Evolutionary conservation across 1,284 basidiomycete species (phyloP).

Genomic region (Sutorius eximius): DNA sequence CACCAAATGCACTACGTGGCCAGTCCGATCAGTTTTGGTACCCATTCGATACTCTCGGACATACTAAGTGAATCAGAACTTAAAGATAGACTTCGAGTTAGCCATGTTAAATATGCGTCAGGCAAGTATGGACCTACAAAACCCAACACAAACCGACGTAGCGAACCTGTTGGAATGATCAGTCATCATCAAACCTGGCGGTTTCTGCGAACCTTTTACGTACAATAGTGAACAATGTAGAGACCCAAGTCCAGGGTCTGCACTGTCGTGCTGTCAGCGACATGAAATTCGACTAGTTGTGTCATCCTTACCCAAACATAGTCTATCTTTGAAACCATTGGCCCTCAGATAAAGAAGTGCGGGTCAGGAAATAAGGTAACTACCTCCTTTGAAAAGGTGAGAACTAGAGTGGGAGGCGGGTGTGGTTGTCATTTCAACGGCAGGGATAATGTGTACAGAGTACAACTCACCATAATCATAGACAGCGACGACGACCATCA

Average conservation of each 20-base stretch:
- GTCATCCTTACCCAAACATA: conserved; percentile 14
- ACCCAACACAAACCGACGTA: not conserved
- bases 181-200: not conserved
- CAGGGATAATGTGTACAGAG: not conserved
- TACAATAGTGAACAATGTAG: not conserved
- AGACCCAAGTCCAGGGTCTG: not conserved
- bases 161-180: not conserved
- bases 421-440: not conserved
- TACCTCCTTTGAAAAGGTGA: conserved; percentile 17
- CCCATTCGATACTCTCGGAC: not conserved
- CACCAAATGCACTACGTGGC: not conserved
- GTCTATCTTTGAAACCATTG: conserved; percentile 12
- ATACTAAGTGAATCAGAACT: conserved; percentile 4
- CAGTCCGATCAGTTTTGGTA: not conserved
- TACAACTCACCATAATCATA: conserved; percentile 17
- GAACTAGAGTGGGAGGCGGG: conserved; percentile 3
- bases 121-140: not conserved
- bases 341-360: not conserved
- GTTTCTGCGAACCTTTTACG: no score
- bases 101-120: not conserved
- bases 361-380: no score
- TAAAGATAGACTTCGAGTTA: not conserved
- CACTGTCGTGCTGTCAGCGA: not conserved
- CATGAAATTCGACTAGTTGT: not conserved
- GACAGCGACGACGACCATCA: not conserved